Evolutionary conservation across 192 early-diverging fungal species (phyloP), one percentile per base, ranked within the genome.

Genomic region (Coemansia sp.): DNA sequence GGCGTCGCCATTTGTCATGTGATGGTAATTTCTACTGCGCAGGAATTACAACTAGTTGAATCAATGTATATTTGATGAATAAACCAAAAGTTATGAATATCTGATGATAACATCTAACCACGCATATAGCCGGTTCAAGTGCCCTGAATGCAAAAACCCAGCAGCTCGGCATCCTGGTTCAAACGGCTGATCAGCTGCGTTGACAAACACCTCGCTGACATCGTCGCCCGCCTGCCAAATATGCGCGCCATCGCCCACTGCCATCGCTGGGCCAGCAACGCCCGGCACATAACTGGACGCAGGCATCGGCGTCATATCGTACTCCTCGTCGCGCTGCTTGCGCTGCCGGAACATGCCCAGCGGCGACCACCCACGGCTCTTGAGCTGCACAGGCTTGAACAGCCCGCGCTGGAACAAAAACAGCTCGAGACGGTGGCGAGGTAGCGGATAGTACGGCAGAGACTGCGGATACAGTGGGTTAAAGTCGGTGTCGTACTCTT

Each of bases 381-480:
- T 31, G 55, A 29, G 48, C 37, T 31, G 60, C 21, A n/a, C 21
- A 68, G 57, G 71, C 35, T 67, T 68, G 78, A 78, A 84, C 50
- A 84, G 61, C 11, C 75, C 72, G 27, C 75, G 72, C 45, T 72
- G 68, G n/a, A 75, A 80, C 57, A 89, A 59, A 68, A 87, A 89
- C 16, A 60, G 64, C 69, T 87, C 85, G 4, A 89, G 64, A 0
- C 77, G 62, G n/a, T 66, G 64, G 12, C 88, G 61, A 14, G 84
- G 68, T 75, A 86, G 57, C 17, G 88, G 88, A 48, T 68, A 71
- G 65, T 87, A 89, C 9, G 85, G 83, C 37, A 89, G 75, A 2
- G 86, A 75, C 22, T 74, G 71, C 51, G 86, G 75, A 54, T 86
- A 89, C 1, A 85, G 79, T n/a, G 88, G 88, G 43, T 83, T 87